phyloP scores from a whole-genome alignment of 2,329 filamentous ascomycete species.

The Raffaelea albimanens region DNA sequence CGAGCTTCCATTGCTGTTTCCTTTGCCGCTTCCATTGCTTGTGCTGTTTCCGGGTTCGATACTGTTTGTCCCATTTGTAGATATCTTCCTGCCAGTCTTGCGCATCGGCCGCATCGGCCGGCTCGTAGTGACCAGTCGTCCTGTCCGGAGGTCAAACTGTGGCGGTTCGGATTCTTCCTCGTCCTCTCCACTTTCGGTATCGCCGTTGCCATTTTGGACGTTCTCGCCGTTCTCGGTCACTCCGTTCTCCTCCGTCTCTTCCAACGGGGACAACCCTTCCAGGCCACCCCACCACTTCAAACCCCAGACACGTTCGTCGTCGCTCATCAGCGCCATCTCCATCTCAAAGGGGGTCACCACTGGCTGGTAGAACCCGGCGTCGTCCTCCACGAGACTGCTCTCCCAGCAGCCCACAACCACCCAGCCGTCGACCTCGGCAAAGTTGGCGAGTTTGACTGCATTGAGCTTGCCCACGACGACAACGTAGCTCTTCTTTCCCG shows the following conservation, averaged over 20 bases:
- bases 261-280: slow-evolving; percentile 42
- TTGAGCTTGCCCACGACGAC: slow-evolving; percentile 97
- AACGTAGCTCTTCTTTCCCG: slow-evolving; percentile 91
- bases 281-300: slow-evolving; percentile 86
- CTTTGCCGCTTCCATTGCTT: slow-evolving; percentile 1
- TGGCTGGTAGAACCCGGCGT: slow-evolving; percentile 71
- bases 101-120: slow-evolving; percentile 55
- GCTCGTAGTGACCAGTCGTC: slow-evolving; percentile 68
- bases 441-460: slow-evolving; percentile 91
- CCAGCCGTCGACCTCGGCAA: slow-evolving; percentile 91
- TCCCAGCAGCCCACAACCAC: slow-evolving; percentile 98
- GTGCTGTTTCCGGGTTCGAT: slow-evolving; percentile 5
- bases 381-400: slow-evolving; percentile 81
- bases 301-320: slow-evolving; percentile 73
- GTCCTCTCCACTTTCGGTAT: too few relatives aligned
- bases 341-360: slow-evolving; percentile 95
- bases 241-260: slow-evolving; percentile 12
- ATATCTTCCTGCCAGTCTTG: slow-evolving; percentile 20
- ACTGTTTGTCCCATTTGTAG: slow-evolving; percentile 11
- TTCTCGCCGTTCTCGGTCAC: slow-evolving; percentile 1
- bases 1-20: slow-evolving; percentile 14
- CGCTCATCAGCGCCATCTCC: slow-evolving; percentile 63
- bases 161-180: slow-evolving; percentile 69
- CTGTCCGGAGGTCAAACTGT: slow-evolving; percentile 86
- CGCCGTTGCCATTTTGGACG: slow-evolving; percentile 13